Evolutionary conservation across 163 green algal species (phyloP).

Genomic region (Scenedesmus sp.): DNA sequence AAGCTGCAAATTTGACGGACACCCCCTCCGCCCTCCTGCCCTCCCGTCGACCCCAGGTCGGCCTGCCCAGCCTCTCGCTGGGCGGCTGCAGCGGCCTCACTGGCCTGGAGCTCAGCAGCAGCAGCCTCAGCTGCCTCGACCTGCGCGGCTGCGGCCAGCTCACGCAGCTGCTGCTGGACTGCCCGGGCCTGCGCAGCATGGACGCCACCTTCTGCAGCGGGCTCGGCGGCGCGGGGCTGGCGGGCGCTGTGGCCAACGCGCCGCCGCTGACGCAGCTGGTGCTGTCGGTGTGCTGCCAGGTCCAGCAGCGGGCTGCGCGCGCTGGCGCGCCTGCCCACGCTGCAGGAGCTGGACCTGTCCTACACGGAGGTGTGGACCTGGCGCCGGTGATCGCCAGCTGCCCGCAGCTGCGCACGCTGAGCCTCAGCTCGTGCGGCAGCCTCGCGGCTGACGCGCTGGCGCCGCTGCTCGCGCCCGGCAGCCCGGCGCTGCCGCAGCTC

Average conservation of each 20-base stretch:
- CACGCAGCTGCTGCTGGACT: conserved; percentile 55
- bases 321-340: conserved; percentile 40
- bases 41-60: conserved; percentile 4
- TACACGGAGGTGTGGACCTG: conserved; percentile 67
- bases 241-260: conserved; percentile 3
- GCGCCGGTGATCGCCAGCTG: conserved; percentile 61
- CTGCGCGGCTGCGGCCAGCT: conserved; percentile 72
- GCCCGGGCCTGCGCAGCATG: conserved; percentile 58
- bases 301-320: conserved; percentile 25
- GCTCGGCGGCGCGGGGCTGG: conserved; percentile 41
- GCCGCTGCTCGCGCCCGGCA: conserved; percentile 51
- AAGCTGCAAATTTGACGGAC: conserved; percentile 9
- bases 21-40: neutral
- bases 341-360: conserved; percentile 74
- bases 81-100: conserved; percentile 53
- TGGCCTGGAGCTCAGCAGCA: conserved; percentile 62
- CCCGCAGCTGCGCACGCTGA: conserved; percentile 55
- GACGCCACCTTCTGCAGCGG: conserved; percentile 75
- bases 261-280: conserved; percentile 41
- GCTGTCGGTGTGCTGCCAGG: conserved; percentile 51
- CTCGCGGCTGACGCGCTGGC: conserved; percentile 57
- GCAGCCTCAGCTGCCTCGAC: conserved; percentile 53
- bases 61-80: conserved; percentile 10
- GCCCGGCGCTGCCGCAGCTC: conserved; percentile 53
- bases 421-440: conserved; percentile 60